Evolutionary conservation across 2,329 filamentous ascomycete species (phyloP), one percentile per base, ranked within the genome.

Genomic region (Cladosporium oxysporum): DNA sequence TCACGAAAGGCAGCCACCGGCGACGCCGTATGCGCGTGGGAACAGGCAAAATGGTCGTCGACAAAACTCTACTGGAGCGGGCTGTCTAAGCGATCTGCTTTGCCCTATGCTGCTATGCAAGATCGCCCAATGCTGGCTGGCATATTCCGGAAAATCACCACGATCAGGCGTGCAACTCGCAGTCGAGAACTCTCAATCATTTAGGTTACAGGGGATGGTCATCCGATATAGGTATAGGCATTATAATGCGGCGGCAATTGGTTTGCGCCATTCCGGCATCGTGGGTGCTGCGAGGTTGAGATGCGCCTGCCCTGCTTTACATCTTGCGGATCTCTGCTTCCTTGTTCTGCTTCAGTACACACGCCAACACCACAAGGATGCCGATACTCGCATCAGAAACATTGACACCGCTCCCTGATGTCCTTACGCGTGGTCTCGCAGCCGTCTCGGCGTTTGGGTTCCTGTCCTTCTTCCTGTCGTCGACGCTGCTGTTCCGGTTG

Each of bases 381-480:
- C 41, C n/a, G 41, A 21, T n/a, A 8, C n/a, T 21, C 18, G 10
- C 14, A 31, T 47, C 61, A 31, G 37, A 29, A 29, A 52, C 77
- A 11, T 73, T 80, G 18, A 37, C 68, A 11, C 68, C 70, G 14
- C 69, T 82, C 2, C 76, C 79, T 6, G 50, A 66, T 14, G 66
- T 73, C 41, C 76, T 81, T 1, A 71, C 73, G 31, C 74, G 70
- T 12, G 83, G 83, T 69, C 73, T 85, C 21, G 78, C 78, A 21
- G 80, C 82, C 18, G 79, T 85, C 64, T 78, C 82, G 28, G 70
- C 74, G 31, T 72, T 85, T 29, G 83, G 79, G 18, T 76, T 83
- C 49, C 66, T 84, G 8, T 85, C 83, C 12, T 80, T 83, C 66
- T 49, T 81, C 21, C 76, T 80, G 26, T 81, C 83, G 2, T 67